Evolutionary conservation across 768 basidiomycete species (phyloP), one percentile per base, ranked within the genome.

Genomic region (Tricholoma sp.): DNA sequence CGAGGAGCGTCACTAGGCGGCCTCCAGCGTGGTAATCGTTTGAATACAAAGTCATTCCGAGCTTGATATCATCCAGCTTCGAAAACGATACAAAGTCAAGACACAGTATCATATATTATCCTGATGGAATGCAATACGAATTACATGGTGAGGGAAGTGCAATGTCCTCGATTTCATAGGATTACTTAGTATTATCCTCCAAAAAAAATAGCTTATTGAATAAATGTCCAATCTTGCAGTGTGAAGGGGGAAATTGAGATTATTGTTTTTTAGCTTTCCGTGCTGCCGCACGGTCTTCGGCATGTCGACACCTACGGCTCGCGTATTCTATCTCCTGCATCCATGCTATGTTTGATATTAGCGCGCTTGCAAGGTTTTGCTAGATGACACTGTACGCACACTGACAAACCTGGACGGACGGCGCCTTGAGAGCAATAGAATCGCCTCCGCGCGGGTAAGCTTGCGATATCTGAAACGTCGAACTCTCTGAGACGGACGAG

Each of bases 361-460:
- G 33, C 15, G 32, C 32, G 15, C 9, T 51, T 57, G 4, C 6
- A 52, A n/a, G 7, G 9, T 24, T 31, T 12, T 50, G 4, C 11
- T 8, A 49, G 20, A 6, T 42, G 49, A 52, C 17, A 54, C 29
- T 15, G 17, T 36, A 49, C 47, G 55, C 20, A 65, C 64, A 20
- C 41, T 57, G 59, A 28, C 61, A 61, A 51, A 64, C 65, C 36
- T 60, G 63, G 20, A 52, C 37, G 28, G 61, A 60, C 12, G 51
- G 12, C 4, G 61, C 56, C 41, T 81, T 80, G 52, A 92, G 69
- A 15, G 72, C 70, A 44, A 94, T 79, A 5, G 77, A 77, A 56
- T 92, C 88, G 1, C 89, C 90, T 33, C 89, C 89, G 48, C 88
- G 79, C 36, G 85, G 84, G 67, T 88, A 89, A 2, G 84, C 77